Conservation (phyloP, 768 basidiomycete genomes). For the Rhodosporidiobolus odoratus region DNA sequence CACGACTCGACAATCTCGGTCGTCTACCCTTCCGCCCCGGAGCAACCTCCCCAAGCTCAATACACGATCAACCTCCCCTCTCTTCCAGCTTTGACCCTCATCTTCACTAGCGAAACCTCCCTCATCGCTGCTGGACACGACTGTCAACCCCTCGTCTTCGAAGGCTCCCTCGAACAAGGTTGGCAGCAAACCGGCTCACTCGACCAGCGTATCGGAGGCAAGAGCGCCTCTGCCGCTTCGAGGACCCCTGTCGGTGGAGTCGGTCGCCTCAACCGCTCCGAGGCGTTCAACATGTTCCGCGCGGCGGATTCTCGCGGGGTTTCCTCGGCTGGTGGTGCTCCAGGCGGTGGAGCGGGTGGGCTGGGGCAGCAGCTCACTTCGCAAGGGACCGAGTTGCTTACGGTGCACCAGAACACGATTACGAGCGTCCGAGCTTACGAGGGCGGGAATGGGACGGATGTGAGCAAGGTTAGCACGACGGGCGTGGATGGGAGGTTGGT, state of each 20-base stretch:
- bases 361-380: conserved; percentile 42
- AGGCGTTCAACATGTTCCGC: conserved; percentile 89
- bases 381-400: conserved; percentile 65
- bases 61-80: conserved; percentile 69
- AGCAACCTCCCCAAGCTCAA: conserved; percentile 50
- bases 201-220: conserved; percentile 72
- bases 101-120: conserved; percentile 75
- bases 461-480: conserved; percentile 75
- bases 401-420: conserved; percentile 97
- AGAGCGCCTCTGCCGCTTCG: conserved; percentile 51
- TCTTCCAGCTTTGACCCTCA: conserved; percentile 75
- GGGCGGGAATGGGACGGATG: conserved; percentile 54
- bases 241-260: conserved; percentile 50
- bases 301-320: conserved; percentile 78
- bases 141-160: conserved; percentile 87
- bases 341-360: conserved; percentile 7
- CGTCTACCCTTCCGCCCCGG: conserved; percentile 75
- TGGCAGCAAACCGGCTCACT: conserved; percentile 78
- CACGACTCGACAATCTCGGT: conserved; percentile 91
- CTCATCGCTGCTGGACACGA: conserved; percentile 94
- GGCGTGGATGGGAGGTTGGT: conserved; percentile 92
- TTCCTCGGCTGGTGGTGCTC: conserved; percentile 22
- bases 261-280: conserved; percentile 73
- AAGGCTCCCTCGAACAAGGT: conserved; percentile 60
- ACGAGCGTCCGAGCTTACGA: conserved; percentile 80